phyloP scores from a whole-genome alignment of 495 filamentous ascomycete species.

The Cercophora scortea region DNA sequence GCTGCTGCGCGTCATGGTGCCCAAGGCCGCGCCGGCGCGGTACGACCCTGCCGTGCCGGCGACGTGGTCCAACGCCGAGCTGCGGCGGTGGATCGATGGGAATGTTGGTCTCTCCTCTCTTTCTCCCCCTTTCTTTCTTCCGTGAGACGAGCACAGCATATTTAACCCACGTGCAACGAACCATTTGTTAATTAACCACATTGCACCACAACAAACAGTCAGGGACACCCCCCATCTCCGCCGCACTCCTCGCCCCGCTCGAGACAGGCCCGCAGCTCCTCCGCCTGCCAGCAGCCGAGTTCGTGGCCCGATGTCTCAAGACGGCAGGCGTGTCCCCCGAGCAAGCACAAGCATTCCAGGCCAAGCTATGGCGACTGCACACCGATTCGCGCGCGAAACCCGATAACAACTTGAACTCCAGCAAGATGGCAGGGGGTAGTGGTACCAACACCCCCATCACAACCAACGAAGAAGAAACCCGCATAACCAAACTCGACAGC shows the following conservation, averaged over 20 bases:
- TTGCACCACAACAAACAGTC: conserved; percentile 5
- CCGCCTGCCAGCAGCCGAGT: conserved; percentile 13
- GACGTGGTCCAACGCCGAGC: conserved; percentile 15
- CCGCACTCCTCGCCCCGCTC: conserved; percentile 10
- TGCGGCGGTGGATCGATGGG: conserved; percentile 11
- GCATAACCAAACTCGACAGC: conserved; percentile 2
- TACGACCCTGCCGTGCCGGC: conserved; percentile 7
- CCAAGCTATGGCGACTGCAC: conserved; percentile 27
- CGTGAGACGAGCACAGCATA: neutral
- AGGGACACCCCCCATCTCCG: conserved; percentile 7
- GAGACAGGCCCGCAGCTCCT: conserved; percentile 18
- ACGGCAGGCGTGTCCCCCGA: conserved; percentile 14
- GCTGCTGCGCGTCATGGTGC: conserved; percentile 10
- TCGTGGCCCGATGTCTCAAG: conserved; percentile 13
- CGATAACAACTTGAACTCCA: neutral
- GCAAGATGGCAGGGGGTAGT: neutral
- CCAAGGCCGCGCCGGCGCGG: conserved; percentile 1
- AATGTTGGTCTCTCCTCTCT: conserved; percentile 5
- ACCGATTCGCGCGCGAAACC: conserved; percentile 15
- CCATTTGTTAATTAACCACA: neutral
- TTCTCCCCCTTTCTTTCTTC: neutral
- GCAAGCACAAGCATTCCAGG: conserved; percentile 23
- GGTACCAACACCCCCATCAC: neutral
- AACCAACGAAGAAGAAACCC: neutral
- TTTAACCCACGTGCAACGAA: neutral